Evolutionary conservation across 2,329 filamentous ascomycete genomes (phyloP), one percentile per base, ranked within the genome.

Genomic region (Lithohypha guttulata): DNA sequence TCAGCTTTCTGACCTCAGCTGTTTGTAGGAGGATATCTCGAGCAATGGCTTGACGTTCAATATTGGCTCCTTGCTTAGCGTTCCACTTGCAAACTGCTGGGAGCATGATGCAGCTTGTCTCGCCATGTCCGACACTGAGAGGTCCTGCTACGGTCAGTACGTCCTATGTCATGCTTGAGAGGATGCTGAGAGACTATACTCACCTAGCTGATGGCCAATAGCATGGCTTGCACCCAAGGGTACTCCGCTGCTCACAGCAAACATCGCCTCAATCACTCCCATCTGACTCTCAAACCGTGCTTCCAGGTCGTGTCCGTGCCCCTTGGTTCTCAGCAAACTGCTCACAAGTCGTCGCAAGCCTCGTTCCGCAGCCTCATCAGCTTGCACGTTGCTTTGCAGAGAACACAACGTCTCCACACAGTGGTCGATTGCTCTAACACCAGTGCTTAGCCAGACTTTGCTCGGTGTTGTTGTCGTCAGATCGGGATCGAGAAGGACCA

Each of bases 41-140:
- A 2, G 68, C 55, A 2, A 54, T 55, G 7, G 53, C 49, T 52
- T 73, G 70, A 13, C 62, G 55, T 6, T 61, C 59, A 6, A 55
- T 53, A 20, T 65, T 66, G 2, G 60, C 60, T 4, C 63, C 62
- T 34, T 62, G 53, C 23, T 51, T 53, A 2, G 59, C 58, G 42
- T 77, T 79, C 50, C 63, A 77, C 50, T 68, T 70, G 51, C 70
- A 70, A 4, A 78, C 71, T 1, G 68, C 64, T 0, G 73, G 72
- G 23, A 69, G 59, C 40, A 73, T 59, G 31, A 70, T 66, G 51
- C 67, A 78, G 47, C 68, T 73, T 19, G 73, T 78, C 53, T 75
- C 72, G 8, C 74, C 74, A 50, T 79, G 73, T 0, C 69, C 67
- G 2, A 77, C 73, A 0, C 73, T 73, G 2, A 72, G 52, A 0